Evolutionary conservation across 352 stramenopile species (phyloP), one percentile per base, ranked within the genome.

Genomic region (Globisporangium parvum): DNA sequence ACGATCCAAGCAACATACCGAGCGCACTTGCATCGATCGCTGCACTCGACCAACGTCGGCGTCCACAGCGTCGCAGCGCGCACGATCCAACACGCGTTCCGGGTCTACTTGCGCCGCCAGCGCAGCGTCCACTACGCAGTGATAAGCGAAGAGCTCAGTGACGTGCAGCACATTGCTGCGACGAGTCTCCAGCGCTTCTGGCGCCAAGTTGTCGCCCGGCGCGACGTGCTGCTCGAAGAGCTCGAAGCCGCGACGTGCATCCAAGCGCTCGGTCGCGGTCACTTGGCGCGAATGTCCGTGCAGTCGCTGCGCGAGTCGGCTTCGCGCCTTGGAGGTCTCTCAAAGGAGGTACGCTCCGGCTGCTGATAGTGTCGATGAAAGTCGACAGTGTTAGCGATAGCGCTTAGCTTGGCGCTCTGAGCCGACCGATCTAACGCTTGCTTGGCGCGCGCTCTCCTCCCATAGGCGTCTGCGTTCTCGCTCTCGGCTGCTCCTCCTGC

Each of bases 241-340:
- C 65, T 75, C 20, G 78, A 88, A 45, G 80, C 80, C 15, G 77
- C 76, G 5, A 87, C 71, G 24, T 91, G 73, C 46, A 91, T 91
- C 54, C 80, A 91, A 60, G 76, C 80, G 23, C 64, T 87, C 3
- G 62, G 70, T 11, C 77, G 78, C 26, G 77, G 80, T 2, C 74
- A 87, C 51, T 54, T 88, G 37, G 57, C 66, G 20, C 66, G 80
- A 6, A 80, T 75, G 56, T 83, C 77, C 2, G 26, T 69, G n/a
- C 66, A 74, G 50, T 77, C 69, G n/a, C 65, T 86, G 0, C 57
- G 57, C 55, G 50, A 53, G 2, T 77, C 72, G 17, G 58, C 55
- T 0, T 70, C 62, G 3, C 53, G 57, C 31, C 11, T 35, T 6
- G 31, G 50, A 6, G 49, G 55, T 11, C 56, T 68, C 21, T 52